Evolutionary conservation across 306 rosid species (phyloP).

Genomic region (Prunus mongolica): DNA sequence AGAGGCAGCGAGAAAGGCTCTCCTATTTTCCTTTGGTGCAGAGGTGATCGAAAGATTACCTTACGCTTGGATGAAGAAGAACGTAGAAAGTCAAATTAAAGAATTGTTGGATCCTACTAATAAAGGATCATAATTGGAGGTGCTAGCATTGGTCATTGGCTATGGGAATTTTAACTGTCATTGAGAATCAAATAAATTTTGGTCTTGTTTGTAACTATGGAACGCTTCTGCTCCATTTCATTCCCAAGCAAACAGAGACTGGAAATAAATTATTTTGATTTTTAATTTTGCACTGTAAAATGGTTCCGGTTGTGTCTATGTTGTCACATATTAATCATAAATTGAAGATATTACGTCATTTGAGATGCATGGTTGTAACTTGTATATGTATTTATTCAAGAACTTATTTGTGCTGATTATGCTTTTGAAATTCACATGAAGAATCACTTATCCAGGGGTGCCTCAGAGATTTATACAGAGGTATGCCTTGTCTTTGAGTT

Average conservation of each 20-base stretch:
- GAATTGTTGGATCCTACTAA: slow-evolving; percentile 49
- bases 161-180: not conserved
- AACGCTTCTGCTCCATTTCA: not conserved
- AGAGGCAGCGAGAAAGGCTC: slow-evolving; percentile 76
- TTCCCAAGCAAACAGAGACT: not conserved
- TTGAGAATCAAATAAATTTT: not conserved
- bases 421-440: slow-evolving; percentile 36
- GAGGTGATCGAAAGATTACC: slow-evolving; percentile 75
- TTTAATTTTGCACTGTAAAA: not conserved
- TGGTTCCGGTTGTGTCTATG: not conserved
- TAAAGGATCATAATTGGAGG: slow-evolving; percentile 20
- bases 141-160: not conserved
- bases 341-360: too few relatives aligned
- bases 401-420: slow-evolving; percentile 29
- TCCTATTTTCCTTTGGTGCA: slow-evolving; percentile 75
- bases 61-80: slow-evolving; percentile 48
- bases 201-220: not conserved
- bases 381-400: slow-evolving; percentile 24
- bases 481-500: slow-evolving; percentile 5
- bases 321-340: too few relatives aligned
- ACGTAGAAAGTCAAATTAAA: slow-evolving; percentile 52
- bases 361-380: too few relatives aligned
- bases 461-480: slow-evolving; percentile 35
- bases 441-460: slow-evolving; percentile 9
- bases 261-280: not conserved